Conservation (phyloP, 2,329 filamentous ascomycete species). For the Cordyceps pruinosa region DNA sequence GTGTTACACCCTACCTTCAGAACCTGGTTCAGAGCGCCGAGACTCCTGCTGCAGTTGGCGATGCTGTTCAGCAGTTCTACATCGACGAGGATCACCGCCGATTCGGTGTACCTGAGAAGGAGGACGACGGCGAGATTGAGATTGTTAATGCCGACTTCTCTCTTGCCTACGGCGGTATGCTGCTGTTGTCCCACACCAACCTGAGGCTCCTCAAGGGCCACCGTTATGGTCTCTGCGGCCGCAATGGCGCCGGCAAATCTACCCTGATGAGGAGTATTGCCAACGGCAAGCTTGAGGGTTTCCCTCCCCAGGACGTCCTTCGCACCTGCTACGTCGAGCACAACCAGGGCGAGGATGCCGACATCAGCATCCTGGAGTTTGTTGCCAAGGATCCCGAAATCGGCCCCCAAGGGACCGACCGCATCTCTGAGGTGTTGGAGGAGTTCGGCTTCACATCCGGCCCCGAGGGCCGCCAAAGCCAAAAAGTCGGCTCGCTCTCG, state of each 20-base stretch:
- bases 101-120: conserved; percentile 75
- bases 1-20: conserved; percentile 69
- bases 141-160: conserved; percentile 99
- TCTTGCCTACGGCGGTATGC: conserved; percentile 94
- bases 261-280: conserved; percentile 97
- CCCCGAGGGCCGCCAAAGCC: conserved; percentile 78
- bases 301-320: conserved; percentile 85
- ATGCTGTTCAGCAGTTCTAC: conserved; percentile 70
- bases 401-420: conserved; percentile 67
- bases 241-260: conserved; percentile 98
- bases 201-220: conserved; percentile 91
- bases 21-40: conserved; percentile 58
- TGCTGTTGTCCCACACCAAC: conserved; percentile 92
- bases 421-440: conserved; percentile 74
- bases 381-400: conserved; percentile 85
- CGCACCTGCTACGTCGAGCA: conserved; percentile 98
- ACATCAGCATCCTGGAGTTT: conserved; percentile 92
- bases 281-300: conserved; percentile 91
- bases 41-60: conserved; percentile 56
- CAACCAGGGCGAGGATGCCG: conserved; percentile 96
- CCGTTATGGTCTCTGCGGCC: conserved; percentile 91
- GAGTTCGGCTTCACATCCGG: conserved; percentile 93
- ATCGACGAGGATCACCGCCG: conserved; percentile 80
- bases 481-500: conserved; percentile 89
- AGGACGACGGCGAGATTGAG: conserved; percentile 87